Evolutionary conservation across 2,329 filamentous ascomycete species (phyloP).

Genomic region (Plenodomus tracheiphilus): DNA sequence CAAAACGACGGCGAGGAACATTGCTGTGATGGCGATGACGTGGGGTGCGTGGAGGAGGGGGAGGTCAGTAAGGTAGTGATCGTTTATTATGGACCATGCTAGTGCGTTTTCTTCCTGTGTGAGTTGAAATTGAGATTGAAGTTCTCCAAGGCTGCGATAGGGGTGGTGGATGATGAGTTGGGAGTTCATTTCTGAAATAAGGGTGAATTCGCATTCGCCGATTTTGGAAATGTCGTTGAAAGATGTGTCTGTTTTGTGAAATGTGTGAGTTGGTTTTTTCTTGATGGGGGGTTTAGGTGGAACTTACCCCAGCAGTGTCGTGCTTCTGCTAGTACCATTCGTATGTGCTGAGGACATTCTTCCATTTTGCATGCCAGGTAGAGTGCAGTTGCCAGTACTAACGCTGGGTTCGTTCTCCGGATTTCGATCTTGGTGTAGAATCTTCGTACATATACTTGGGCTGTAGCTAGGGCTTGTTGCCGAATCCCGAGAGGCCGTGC

Average conservation of each 20-base stretch:
- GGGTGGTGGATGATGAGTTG: conserved; percentile 90
- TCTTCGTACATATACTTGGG: conserved; percentile 90
- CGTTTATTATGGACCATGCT: conserved; percentile 84
- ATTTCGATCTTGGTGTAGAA: conserved; percentile 93
- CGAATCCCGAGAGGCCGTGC: conserved; percentile 81
- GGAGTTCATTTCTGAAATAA: conserved; percentile 89
- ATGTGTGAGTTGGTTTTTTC: conserved; percentile 9
- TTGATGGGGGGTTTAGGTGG: not conserved
- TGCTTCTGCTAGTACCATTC: conserved; percentile 84
- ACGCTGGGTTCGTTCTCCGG: conserved; percentile 87
- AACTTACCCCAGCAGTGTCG: conserved; percentile 61
- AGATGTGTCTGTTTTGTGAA: conserved; percentile 31
- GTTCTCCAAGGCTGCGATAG: conserved; percentile 75
- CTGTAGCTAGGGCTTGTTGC: conserved; percentile 91
- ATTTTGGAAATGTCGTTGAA: conserved; percentile 74
- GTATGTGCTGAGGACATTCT: conserved; percentile 94
- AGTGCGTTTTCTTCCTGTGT: conserved; percentile 77
- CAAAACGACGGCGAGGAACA: conserved; percentile 81
- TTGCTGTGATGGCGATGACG: conserved; percentile 81
- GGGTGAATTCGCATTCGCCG: conserved; percentile 89
- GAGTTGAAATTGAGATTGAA: conserved; percentile 71
- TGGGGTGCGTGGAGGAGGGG: conserved; percentile 85
- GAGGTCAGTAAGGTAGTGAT: conserved; percentile 91
- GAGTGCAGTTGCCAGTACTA: conserved; percentile 88
- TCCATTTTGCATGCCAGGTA: conserved; percentile 99